A percentile compares a stretch with the other conserved stretches of the same genome.
These are phyloP conservation scores for Cadophora gregata DNA, from an alignment of 2,329 filamentous ascomycete genomes.

Conservation along the genomic window DNA sequence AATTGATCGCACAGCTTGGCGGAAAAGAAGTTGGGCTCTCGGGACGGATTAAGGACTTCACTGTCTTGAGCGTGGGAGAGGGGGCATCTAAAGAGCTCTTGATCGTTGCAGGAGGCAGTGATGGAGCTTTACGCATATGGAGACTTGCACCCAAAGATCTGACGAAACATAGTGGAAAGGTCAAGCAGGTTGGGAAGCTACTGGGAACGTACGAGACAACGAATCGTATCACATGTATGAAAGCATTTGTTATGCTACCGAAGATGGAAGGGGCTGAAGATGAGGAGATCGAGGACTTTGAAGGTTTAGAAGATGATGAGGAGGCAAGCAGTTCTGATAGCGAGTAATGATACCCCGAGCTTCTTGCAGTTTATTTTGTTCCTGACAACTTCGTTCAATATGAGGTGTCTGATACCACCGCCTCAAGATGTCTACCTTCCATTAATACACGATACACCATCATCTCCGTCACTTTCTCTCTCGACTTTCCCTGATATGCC, in stretches of 20 bases:
- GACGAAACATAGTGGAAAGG: slow-evolving; percentile 44
- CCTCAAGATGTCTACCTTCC: neutral
- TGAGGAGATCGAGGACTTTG: slow-evolving; percentile 39
- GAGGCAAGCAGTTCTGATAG: slow-evolving; percentile 41
- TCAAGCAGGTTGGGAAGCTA: slow-evolving; percentile 53
- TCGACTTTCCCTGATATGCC: no score
- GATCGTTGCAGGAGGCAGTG: slow-evolving; percentile 79
- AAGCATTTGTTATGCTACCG: slow-evolving; percentile 83
- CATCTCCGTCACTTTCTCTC: neutral
- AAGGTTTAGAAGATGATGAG: slow-evolving; percentile 37
- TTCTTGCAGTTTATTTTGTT: neutral
- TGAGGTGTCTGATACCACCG: neutral
- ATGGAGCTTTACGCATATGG: slow-evolving; percentile 86
- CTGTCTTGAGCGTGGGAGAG: slow-evolving; percentile 54
- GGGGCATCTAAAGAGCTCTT: slow-evolving; percentile 53
- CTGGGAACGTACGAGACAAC: slow-evolving; percentile 83
- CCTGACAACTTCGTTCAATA: neutral
- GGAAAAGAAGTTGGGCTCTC: slow-evolving; percentile 72
- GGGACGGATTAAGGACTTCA: slow-evolving; percentile 89
- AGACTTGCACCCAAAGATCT: slow-evolving; percentile 52
- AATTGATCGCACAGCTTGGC: slow-evolving; percentile 77
- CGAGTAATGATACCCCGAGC: slow-evolving; percentile 43
- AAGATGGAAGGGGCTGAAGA: slow-evolving; percentile 65
- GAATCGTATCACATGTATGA: slow-evolving; percentile 88
- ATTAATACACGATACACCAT: neutral